Conservation (phyloP, 2,329 filamentous ascomycete species). For the Scytalidium sp. region DNA sequence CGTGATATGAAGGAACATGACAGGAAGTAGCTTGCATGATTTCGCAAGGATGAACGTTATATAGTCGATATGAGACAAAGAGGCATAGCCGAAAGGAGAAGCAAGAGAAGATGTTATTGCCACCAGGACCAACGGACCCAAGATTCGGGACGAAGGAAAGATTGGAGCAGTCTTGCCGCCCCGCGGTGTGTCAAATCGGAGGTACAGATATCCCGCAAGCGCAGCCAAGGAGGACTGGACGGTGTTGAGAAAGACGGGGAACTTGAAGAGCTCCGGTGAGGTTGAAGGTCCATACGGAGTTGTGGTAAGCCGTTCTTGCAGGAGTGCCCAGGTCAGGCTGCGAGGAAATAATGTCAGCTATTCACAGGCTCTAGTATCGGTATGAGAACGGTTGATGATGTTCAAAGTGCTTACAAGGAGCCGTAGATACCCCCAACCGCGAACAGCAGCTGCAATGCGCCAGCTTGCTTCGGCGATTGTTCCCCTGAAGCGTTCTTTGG, state of each 20-base stretch:
- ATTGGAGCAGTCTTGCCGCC: constrained; percentile 56
- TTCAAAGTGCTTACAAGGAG: constrained; percentile 74
- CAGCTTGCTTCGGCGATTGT: constrained; percentile 46
- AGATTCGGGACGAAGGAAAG: constrained; percentile 73
- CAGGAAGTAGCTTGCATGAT: constrained; percentile 96
- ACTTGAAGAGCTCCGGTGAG: constrained; percentile 77
- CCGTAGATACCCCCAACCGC: constrained; percentile 96
- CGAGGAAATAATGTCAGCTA: background rate
- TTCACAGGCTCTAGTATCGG: background rate
- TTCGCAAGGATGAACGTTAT: constrained; percentile 97
- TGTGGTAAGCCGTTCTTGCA: constrained; percentile 97
- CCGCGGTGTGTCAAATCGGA: constrained; percentile 59
- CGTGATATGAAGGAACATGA: constrained; percentile 95
- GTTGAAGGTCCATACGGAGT: constrained; percentile 70
- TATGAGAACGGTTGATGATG: background rate
- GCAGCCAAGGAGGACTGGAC: constrained; percentile 90
- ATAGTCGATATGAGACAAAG: constrained; percentile 92
- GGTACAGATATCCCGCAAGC: constrained; percentile 77
- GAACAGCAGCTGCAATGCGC: constrained; percentile 72
- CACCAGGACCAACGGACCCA: constrained; percentile 78
- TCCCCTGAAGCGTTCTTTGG: constrained; percentile 29
- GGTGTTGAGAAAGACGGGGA: constrained; percentile 93
- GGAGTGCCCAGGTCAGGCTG: constrained; percentile 90
- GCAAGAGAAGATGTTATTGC: constrained; percentile 85
- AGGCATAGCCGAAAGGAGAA: constrained; percentile 93